Base-by-base conservation (phyloP, 371 early-diverging fungal species). In the Mucor saturninus region DNA sequence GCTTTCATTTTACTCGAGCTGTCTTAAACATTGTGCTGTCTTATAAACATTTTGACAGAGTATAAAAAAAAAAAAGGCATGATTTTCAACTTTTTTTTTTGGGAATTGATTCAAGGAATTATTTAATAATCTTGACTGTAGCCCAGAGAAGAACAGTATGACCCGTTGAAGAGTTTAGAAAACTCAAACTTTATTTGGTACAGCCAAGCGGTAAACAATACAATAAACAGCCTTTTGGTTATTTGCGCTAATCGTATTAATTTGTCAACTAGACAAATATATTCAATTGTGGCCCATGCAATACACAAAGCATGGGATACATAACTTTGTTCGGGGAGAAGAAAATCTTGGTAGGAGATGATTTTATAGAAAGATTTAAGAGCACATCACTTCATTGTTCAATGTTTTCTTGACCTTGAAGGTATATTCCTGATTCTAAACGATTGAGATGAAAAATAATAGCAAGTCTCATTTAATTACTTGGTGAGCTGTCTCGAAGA, bases 131-230 rank as follows among this genome's bases (percentile, higher is more conserved):
- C 62, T 50, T 62, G 51, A 50, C 15, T 56, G 30, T 62, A 62
- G 56, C 42, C 56, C 62, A n/a, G 62, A 62, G 56, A 62, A 50
- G 42, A 56, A 56, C n/a, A 50, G 62, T 50, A 51, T 62, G 50
- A 30, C 42, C 26, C 56, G 50, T 62, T 56, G 57, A 57, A 13
- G 46, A 43, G 54, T 64, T 64, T 46, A 57, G 54, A 53, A 57
- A 58, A 38, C 54, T 64, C 37, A 58, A 58, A 53, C 38, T 64
- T 2, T 64, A 64, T 54, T 45, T 56, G n/a, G 45, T 56, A 3
- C 56, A 56, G 56, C 56, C 56, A 43, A 56, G 56, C n/a, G 43
- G 56, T 56, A 56, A 30, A 31, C 31, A 13, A 30, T 45, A 43
- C 6, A 14, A 43, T 1, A 43, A 56, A 30, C 45, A 54, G 26